phyloP scores from a whole-genome alignment of 2,329 filamentous ascomycete species.

The Diplodia scrobiculata region DNA sequence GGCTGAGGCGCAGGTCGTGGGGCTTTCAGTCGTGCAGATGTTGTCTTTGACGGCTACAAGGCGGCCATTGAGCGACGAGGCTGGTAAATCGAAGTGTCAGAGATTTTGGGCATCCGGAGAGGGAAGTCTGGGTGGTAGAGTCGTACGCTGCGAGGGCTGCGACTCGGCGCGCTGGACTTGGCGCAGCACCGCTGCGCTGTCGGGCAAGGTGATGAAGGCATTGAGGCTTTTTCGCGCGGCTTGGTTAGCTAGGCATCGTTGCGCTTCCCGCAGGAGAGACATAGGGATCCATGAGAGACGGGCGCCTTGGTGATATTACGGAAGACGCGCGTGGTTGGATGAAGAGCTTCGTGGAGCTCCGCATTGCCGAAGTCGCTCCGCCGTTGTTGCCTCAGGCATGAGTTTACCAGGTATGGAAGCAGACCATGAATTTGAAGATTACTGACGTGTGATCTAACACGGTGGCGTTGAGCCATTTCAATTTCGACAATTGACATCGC shows the following conservation, averaged over 20 bases:
- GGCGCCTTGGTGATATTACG: neutral
- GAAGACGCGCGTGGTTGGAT: neutral
- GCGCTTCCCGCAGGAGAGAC: constrained; percentile 44
- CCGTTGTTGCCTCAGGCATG: constrained; percentile 1
- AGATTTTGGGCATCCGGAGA: neutral
- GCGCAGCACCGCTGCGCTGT: constrained; percentile 35
- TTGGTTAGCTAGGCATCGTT: constrained; percentile 43
- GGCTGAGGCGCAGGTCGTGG: constrained; percentile 79
- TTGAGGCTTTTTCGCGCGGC: constrained; percentile 41
- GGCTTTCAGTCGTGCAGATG: constrained; percentile 50
- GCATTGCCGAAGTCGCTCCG: neutral
- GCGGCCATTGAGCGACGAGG: constrained; percentile 37
- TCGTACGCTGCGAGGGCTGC: neutral
- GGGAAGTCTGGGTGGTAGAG: neutral
- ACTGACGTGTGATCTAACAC: no score
- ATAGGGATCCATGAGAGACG: constrained; percentile 34
- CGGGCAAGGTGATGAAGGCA: constrained; percentile 42
- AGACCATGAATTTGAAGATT: no score
- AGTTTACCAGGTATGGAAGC: no score
- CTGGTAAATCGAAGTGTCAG: constrained; percentile 1
- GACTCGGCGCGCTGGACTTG: constrained; percentile 34
- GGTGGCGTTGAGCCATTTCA: no score
- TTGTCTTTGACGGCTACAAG: constrained; percentile 56
- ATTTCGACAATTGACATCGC: no score
- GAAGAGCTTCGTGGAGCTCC: neutral